phyloP scores from a whole-genome alignment of 257 asterid species.

The Fraxinus quadrangulata region DNA sequence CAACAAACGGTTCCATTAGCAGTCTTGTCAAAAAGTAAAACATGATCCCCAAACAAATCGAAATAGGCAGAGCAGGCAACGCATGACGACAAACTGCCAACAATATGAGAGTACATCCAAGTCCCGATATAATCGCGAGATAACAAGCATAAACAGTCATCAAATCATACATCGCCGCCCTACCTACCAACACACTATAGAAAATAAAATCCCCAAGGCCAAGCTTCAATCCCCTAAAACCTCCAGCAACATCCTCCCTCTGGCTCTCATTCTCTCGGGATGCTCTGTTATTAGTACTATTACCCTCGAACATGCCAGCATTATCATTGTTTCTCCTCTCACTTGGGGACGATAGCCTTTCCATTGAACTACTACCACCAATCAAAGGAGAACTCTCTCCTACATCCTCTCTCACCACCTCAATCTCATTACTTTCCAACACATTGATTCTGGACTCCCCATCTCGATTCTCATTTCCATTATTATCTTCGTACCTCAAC shows the following conservation, averaged over 20 bases:
- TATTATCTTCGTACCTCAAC: slow-evolving; percentile 29
- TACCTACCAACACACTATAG: slow-evolving; percentile 90
- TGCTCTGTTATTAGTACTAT: slow-evolving; percentile 24
- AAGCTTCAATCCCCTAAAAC: slow-evolving; percentile 71
- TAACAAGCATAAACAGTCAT: slow-evolving; percentile 98
- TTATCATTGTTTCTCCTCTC: slow-evolving; percentile 6
- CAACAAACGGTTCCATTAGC: slow-evolving; percentile 93
- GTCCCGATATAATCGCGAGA: slow-evolving; percentile 91
- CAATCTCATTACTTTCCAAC: slow-evolving; percentile 46
- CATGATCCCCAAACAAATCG: slow-evolving; percentile 73
- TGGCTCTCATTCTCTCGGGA: slow-evolving; percentile 31
- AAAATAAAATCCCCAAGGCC: slow-evolving; percentile 95
- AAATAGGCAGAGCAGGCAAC: slow-evolving; percentile 93
- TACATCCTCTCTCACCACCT: slow-evolving; percentile 51
- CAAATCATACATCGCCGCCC: slow-evolving; percentile 98
- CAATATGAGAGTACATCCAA: slow-evolving; percentile 87
- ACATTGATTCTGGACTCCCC: slow-evolving; percentile 30
- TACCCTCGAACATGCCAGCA: slow-evolving; percentile 21
- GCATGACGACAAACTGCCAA: slow-evolving; percentile 85
- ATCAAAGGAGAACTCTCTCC: slow-evolving; percentile 71
- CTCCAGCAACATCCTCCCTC: slow-evolving; percentile 37
- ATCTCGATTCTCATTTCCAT: slow-evolving; percentile 20
- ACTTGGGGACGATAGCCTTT: slow-evolving; percentile 20
- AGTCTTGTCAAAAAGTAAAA: slow-evolving; percentile 91
- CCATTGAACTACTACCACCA: slow-evolving; percentile 40